A percentile compares a stretch with the other conserved stretches of the same genome.
Conservation (phyloP, 208 protist species). For the Angomonas deanei region DNA sequence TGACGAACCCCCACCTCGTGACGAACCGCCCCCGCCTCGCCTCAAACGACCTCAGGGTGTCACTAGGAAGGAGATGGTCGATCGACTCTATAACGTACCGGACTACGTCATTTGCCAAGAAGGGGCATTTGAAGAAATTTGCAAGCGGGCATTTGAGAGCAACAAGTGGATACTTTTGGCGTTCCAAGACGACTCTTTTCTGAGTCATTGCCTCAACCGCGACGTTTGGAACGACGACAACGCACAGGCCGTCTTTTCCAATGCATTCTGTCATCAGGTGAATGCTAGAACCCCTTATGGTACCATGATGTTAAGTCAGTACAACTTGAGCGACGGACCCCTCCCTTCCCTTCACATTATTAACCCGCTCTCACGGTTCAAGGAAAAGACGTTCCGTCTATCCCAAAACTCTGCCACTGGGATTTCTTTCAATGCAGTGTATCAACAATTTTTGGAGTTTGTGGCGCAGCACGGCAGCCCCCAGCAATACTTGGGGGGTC, state of each 20-base stretch:
- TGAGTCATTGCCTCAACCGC: slow-evolving; percentile 52
- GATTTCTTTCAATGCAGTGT: slow-evolving; percentile 38
- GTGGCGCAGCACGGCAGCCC: slow-evolving; percentile 28
- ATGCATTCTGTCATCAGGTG: slow-evolving; percentile 53
- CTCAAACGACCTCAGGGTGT: slow-evolving; percentile 11
- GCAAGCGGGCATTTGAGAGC: slow-evolving; percentile 18
- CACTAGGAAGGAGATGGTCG: neutral
- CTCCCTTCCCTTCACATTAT: slow-evolving; percentile 61
- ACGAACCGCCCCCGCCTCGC: too few species aligned
- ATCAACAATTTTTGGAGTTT: slow-evolving; percentile 39
- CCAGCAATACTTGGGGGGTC: slow-evolving; percentile 13
- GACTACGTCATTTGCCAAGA: slow-evolving; percentile 36
- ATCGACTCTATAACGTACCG: slow-evolving; percentile 5
- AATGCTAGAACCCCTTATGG: slow-evolving; percentile 33
- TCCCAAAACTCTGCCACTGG: slow-evolving; percentile 5
- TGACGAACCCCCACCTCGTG: too few species aligned
- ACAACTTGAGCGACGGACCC: slow-evolving; percentile 19
- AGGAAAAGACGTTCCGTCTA: slow-evolving; percentile 33
- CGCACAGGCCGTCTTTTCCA: slow-evolving; percentile 25
- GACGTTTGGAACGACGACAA: slow-evolving; percentile 61
- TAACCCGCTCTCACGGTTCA: slow-evolving; percentile 51
- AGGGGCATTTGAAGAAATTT: slow-evolving; percentile 33
- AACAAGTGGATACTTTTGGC: slow-evolving; percentile 67
- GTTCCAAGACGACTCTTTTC: slow-evolving; percentile 45
- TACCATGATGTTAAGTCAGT: slow-evolving; percentile 29